These are phyloP conservation scores for Poa annua DNA, from an alignment of 176 grass and related monocot genomes.

Conservation along the genomic window DNA sequence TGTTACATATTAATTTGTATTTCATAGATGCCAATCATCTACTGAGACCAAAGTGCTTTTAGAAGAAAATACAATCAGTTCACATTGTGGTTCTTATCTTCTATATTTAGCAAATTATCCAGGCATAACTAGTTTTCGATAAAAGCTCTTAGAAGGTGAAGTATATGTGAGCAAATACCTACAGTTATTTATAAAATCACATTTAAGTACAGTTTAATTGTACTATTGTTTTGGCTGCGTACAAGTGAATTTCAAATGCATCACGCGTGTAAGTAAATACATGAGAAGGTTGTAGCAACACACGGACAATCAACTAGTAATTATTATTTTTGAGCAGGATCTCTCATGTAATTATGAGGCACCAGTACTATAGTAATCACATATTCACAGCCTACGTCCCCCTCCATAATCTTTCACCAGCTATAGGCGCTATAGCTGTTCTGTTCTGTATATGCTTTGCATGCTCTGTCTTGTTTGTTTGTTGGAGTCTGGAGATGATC, in stretches of 20 bases:
- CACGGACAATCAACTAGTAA: no score
- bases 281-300: no score
- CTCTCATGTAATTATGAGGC: neutral
- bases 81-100: neutral
- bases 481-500: neutral
- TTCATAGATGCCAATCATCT: neutral
- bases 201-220: no score
- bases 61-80: neutral
- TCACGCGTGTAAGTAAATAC: no score
- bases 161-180: no score
- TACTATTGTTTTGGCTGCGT: no score
- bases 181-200: no score
- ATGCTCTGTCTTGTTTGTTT: neutral
- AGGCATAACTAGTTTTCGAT: no score
- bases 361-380: neutral
- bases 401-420: neutral
- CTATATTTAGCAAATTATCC: neutral
- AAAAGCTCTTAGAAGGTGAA: no score
- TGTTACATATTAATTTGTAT: neutral
- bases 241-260: no score
- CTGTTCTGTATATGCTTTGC: neutral
- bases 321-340: no score
- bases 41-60: neutral
- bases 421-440: neutral
- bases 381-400: neutral